A percentile compares a stretch with the other conserved stretches of the same genome.
Evolutionary conservation across 2,329 filamentous ascomycete genomes (phyloP).

Genomic region (Cytospora mali): DNA sequence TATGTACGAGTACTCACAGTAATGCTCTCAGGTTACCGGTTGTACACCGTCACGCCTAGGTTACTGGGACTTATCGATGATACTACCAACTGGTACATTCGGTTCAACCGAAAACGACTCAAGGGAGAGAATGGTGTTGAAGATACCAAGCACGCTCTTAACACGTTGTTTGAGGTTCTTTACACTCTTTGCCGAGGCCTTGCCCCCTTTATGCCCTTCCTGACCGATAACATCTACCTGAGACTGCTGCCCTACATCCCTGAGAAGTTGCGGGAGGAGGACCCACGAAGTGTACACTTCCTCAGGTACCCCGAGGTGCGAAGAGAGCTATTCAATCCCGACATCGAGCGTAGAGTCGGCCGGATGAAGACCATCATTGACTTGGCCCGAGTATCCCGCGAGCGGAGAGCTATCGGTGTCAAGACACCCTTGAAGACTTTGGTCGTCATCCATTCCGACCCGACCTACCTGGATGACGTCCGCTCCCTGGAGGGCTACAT

Average conservation of each 20-base stretch:
- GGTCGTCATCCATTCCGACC: constrained; percentile 83
- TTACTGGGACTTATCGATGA: constrained; percentile 85
- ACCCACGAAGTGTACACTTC: constrained; percentile 89
- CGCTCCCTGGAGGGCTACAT: constrained; percentile 87
- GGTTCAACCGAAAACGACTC: constrained; percentile 86
- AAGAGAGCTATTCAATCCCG: constrained; percentile 82
- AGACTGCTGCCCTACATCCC: constrained; percentile 83
- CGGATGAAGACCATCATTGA: constrained; percentile 98
- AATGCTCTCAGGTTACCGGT: constrained; percentile 61
- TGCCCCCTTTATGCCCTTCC: constrained; percentile 93
- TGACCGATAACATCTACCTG: constrained; percentile 92
- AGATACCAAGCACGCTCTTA: constrained; percentile 87
- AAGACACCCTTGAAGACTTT: constrained; percentile 91
- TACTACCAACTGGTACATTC: constrained; percentile 98
- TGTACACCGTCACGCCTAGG: constrained; percentile 90
- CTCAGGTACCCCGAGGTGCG: constrained; percentile 85
- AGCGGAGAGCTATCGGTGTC: constrained; percentile 79
- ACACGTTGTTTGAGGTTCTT: constrained; percentile 91
- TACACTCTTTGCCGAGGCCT: constrained; percentile 86
- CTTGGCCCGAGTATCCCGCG: constrained; percentile 81
- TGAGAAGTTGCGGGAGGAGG: constrained; percentile 65
- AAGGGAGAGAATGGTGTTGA: constrained; percentile 87
- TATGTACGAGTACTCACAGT: constrained; percentile 24
- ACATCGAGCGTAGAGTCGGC: constrained; percentile 81
- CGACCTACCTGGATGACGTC: constrained; percentile 83